These are phyloP conservation scores for Neurospora sp. DNA, from an alignment of 495 filamentous ascomycete genomes.

Conservation along the genomic window DNA sequence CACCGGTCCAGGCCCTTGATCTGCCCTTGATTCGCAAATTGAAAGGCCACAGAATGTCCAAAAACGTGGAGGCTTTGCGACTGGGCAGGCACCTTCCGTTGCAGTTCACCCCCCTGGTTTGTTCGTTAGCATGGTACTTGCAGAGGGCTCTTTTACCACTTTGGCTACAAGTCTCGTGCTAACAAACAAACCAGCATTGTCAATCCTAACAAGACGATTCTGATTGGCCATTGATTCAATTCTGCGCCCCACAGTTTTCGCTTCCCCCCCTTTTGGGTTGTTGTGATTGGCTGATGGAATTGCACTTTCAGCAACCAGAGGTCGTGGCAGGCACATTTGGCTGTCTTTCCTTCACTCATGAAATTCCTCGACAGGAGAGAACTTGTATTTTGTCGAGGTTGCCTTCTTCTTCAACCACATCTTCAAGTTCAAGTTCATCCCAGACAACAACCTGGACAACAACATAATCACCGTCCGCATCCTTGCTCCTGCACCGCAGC, in stretches of 20 bases:
- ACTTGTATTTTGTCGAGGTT: background rate
- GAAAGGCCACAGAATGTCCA: background rate
- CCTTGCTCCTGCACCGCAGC: background rate
- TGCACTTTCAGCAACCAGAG: background rate
- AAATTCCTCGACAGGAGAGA: background rate
- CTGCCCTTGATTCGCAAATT: background rate
- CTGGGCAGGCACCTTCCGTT: background rate
- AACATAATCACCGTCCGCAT: background rate
- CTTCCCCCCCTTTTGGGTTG: background rate
- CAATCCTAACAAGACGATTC: too few relatives aligned
- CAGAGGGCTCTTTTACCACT: too few relatives aligned
- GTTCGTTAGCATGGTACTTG: too few relatives aligned
- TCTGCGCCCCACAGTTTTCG: background rate
- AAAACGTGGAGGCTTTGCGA: background rate
- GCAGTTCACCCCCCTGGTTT: too few relatives aligned
- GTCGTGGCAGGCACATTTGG: background rate
- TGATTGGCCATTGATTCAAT: background rate
- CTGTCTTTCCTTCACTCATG: background rate
- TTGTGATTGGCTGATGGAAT: background rate
- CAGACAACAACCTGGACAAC: background rate
- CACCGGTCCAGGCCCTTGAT: background rate
- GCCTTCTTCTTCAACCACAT: background rate
- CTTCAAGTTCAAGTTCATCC: background rate
- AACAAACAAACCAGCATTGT: too few relatives aligned
- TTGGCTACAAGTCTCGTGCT: too few relatives aligned